Conservation (phyloP, 805 yeast species). For the Metschnikowia hibisci region DNA sequence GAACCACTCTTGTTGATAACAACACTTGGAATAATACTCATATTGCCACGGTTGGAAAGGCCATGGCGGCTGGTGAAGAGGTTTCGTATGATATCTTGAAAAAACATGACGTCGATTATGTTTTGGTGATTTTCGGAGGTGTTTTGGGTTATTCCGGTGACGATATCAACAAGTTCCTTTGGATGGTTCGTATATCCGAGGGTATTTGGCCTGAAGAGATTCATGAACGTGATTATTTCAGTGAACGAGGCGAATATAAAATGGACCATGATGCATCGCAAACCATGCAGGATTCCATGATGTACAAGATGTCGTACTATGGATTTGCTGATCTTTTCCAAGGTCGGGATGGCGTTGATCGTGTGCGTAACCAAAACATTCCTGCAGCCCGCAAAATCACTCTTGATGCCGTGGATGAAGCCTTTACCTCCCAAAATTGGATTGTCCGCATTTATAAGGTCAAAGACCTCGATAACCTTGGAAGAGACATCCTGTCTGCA, state of each 20-base stretch:
- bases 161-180: constrained; percentile 90
- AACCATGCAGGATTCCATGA: constrained; percentile 82
- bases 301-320: constrained; percentile 94
- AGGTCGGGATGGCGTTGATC: constrained; percentile 64
- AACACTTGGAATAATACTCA: constrained; percentile 99
- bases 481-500: constrained; percentile 67
- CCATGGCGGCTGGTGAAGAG: constrained; percentile 88
- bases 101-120: constrained; percentile 93
- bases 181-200: constrained; percentile 99
- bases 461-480: constrained; percentile 81
- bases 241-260: constrained; percentile 80
- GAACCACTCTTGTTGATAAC: constrained; percentile 97
- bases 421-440: constrained; percentile 94
- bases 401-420: constrained; percentile 85
- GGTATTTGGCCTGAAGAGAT: constrained; percentile 99
- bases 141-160: constrained; percentile 91
- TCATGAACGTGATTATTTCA: constrained; percentile 78
- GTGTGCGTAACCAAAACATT: constrained; percentile 84
- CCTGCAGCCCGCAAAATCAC: constrained; percentile 45
- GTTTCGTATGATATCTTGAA: constrained; percentile 83
- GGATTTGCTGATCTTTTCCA: constrained; percentile 71
- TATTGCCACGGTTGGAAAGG: constrained; percentile 98
- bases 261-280: constrained; percentile 78
- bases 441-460: constrained; percentile 90
- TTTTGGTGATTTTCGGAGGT: constrained; percentile 92